phyloP scores from a whole-genome alignment of 176 grass and related monocot genomes.

The Oropetium thomaeum region DNA sequence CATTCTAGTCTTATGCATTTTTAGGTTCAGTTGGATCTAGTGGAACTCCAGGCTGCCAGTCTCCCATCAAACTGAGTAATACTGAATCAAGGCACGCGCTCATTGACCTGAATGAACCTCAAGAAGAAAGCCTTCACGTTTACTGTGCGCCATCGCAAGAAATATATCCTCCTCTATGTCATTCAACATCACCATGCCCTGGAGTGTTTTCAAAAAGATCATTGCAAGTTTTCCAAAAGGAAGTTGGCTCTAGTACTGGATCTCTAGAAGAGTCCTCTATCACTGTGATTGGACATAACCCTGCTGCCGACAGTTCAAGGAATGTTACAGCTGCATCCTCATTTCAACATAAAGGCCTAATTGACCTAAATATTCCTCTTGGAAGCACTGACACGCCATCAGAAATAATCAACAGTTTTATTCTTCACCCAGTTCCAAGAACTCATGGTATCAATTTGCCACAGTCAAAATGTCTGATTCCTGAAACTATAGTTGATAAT shows the following conservation, averaged over 20 bases:
- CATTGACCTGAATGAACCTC: conserved; percentile 23
- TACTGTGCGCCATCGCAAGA: not conserved
- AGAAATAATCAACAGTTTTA: not conserved
- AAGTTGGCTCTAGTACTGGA: not conserved
- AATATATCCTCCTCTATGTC: not conserved
- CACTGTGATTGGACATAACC: not conserved
- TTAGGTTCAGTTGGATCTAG: conserved; percentile 33
- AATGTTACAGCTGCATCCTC: not conserved
- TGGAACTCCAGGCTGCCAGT: conserved; percentile 15
- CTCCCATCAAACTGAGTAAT: conserved; percentile 14
- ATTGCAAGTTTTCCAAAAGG: not conserved
- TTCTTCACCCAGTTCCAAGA: conserved; percentile 2
- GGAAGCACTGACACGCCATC: conserved; percentile 17
- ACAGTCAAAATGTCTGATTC: not conserved
- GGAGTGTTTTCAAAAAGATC: not conserved
- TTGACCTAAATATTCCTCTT: conserved; percentile 25
- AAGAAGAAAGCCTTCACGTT: conserved; percentile 19
- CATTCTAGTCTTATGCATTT: conserved; percentile 6
- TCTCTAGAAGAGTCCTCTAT: conserved; percentile 7
- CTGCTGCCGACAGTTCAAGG: not conserved
- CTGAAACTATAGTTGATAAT: conserved; percentile 26
- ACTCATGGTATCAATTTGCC: not conserved
- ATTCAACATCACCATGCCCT: not conserved
- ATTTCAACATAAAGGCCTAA: not conserved
- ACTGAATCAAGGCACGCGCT: conserved; percentile 2